A percentile compares a stretch with the other conserved stretches of the same genome.
phyloP scores from a whole-genome alignment of 441 rosid genomes.

The Gossypium gossypioides region DNA sequence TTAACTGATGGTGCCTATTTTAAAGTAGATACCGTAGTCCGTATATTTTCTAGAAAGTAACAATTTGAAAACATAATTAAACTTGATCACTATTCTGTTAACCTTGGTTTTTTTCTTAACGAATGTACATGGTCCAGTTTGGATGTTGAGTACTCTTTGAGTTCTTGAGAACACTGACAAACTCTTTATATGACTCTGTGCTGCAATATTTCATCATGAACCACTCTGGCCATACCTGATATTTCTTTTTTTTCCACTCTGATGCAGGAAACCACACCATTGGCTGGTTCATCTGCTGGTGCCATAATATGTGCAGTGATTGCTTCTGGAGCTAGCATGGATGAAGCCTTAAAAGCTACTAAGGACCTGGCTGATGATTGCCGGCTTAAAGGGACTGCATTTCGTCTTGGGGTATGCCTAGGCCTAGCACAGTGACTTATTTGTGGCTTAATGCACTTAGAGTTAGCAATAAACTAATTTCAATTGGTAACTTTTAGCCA shows the following conservation, averaged over 20 bases:
- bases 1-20: not conserved
- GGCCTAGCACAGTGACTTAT: conserved; percentile 2
- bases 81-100: not conserved
- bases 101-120: not conserved
- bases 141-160: not conserved
- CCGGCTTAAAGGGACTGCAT: conserved; percentile 77
- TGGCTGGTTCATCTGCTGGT: conserved; percentile 91
- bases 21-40: not conserved
- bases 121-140: not conserved
- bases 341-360: conserved; percentile 59
- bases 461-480: too few species aligned
- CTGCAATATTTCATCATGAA: not conserved
- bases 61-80: not conserved
- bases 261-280: conserved; percentile 74
- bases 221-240: not conserved
- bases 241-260: not conserved
- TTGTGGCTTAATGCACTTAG: not conserved
- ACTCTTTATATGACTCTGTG: not conserved
- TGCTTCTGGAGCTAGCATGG: conserved; percentile 80
- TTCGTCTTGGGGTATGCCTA: conserved; percentile 78
- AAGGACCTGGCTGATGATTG: conserved; percentile 69
- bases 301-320: conserved; percentile 80
- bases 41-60: not conserved
- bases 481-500: too few species aligned
- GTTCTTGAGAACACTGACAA: not conserved